Evolutionary conservation across 2,329 filamentous ascomycete genomes (phyloP).

Genomic region (Colletotrichum tropicicola): DNA sequence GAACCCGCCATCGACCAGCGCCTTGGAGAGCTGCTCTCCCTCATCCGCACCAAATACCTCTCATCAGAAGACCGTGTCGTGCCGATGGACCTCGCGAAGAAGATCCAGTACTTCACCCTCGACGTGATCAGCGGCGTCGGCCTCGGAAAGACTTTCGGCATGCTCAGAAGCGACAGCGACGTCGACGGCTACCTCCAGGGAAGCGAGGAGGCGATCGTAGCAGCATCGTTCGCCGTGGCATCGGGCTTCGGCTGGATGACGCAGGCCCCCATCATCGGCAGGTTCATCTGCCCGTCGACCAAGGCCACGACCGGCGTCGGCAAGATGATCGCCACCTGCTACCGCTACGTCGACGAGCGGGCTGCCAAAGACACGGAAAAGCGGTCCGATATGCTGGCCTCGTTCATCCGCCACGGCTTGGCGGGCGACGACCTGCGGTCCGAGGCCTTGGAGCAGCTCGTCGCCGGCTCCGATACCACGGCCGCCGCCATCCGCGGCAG

Average conservation of each 20-base stretch:
- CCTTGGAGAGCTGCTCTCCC: conserved; percentile 52
- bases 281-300: conserved; percentile 37
- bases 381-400: conserved; percentile 40
- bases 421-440: conserved; percentile 36
- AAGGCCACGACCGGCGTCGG: conserved; percentile 43
- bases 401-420: conserved; percentile 39
- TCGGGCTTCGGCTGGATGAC: conserved; percentile 40
- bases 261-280: conserved; percentile 39
- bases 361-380: conserved; percentile 31
- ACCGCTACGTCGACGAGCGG: conserved; percentile 38
- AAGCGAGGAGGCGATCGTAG: conserved; percentile 41
- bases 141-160: conserved; percentile 59
- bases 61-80: conserved; percentile 37
- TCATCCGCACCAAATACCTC: conserved; percentile 55
- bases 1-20: conserved; percentile 59
- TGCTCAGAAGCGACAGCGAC: conserved; percentile 55
- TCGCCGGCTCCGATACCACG: conserved; percentile 65
- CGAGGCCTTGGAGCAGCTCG: conserved; percentile 41
- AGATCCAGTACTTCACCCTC: conserved; percentile 59
- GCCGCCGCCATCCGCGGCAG: conserved; percentile 57
- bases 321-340: conserved; percentile 42
- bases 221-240: conserved; percentile 37
- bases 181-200: conserved; percentile 49
- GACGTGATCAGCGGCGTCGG: conserved; percentile 62
- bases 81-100: conserved; percentile 55